These are phyloP conservation scores for Fragaria nilgerrensis DNA, from an alignment of 306 rosid genomes.

Conservation along the genomic window DNA sequence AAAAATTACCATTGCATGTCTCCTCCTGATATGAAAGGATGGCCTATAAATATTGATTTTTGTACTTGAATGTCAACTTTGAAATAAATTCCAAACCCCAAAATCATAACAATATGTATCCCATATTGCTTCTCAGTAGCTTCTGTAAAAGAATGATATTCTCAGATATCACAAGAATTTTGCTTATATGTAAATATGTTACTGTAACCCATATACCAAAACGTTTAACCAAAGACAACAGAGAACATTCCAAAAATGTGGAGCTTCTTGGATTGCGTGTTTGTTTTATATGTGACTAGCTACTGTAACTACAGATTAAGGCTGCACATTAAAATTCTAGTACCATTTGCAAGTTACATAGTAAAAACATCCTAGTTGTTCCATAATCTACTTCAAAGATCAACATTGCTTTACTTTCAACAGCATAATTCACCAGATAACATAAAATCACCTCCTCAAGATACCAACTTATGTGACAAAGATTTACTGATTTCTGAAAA, in stretches of 20 bases:
- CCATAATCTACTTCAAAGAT: background rate
- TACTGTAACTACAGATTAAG: background rate
- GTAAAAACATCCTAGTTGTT: constrained; percentile 5
- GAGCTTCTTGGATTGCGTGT: background rate
- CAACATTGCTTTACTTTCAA: background rate
- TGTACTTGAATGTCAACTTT: background rate
- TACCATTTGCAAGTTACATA: constrained; percentile 11
- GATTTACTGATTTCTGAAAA: constrained; percentile 50
- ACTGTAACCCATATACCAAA: background rate
- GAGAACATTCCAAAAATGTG: background rate
- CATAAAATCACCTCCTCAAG: background rate
- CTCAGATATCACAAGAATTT: background rate
- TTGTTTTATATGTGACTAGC: background rate
- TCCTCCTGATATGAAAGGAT: background rate
- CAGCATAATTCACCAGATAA: background rate
- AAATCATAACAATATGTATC: background rate
- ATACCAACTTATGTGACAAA: background rate
- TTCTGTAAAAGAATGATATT: background rate
- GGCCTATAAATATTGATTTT: no score
- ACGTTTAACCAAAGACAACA: background rate
- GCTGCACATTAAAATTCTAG: background rate
- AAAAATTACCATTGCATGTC: background rate
- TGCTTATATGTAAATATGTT: background rate
- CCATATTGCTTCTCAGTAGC: background rate
- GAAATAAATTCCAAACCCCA: background rate